Conservation (phyloP, 208 protist genomes). For the Acanthamoeba triangularis region DNA sequence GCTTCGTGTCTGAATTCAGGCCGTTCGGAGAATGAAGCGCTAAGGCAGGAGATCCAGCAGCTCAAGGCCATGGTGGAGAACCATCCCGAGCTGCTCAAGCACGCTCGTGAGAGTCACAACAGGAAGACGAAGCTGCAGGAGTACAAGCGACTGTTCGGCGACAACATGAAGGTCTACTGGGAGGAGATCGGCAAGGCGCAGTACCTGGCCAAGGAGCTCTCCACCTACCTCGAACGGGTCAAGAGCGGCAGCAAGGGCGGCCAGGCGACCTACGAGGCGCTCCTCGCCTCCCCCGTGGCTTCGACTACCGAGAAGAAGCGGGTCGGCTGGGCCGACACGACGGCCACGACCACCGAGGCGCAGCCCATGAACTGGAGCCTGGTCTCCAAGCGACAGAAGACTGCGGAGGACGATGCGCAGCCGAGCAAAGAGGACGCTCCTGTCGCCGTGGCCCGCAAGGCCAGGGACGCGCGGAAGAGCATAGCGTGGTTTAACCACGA, state of each 20-base stretch:
- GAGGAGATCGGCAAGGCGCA: constrained; percentile 55
- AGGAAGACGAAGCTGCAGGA: constrained; percentile 64
- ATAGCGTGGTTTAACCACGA: constrained; percentile 35
- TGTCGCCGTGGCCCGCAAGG: not conserved
- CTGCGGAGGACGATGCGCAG: not conserved
- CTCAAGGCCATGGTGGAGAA: constrained; percentile 46
- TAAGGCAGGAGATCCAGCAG: constrained; percentile 12
- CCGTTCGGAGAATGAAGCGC: not conserved
- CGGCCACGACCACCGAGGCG: not conserved
- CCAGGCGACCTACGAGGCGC: not conserved
- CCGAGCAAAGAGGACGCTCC: not conserved
- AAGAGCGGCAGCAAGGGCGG: not conserved
- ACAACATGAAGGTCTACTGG: constrained; percentile 62
- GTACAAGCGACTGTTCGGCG: constrained; percentile 49
- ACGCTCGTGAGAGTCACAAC: constrained; percentile 17
- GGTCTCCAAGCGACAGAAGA: constrained; percentile 19
- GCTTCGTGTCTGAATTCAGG: not conserved
- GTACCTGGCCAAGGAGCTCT: constrained; percentile 62
- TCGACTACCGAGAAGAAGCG: constrained; percentile 19
- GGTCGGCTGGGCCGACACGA: constrained; percentile 11
- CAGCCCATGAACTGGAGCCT: constrained; percentile 61
- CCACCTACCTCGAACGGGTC: constrained; percentile 27
- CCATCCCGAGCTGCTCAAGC: constrained; percentile 69
- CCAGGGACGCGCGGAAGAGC: constrained; percentile 46
- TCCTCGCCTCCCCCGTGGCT: constrained; percentile 25